These are phyloP conservation scores for Cryphonectria radicalis DNA, from an alignment of 2,329 filamentous ascomycete species.

Conservation along the genomic window DNA sequence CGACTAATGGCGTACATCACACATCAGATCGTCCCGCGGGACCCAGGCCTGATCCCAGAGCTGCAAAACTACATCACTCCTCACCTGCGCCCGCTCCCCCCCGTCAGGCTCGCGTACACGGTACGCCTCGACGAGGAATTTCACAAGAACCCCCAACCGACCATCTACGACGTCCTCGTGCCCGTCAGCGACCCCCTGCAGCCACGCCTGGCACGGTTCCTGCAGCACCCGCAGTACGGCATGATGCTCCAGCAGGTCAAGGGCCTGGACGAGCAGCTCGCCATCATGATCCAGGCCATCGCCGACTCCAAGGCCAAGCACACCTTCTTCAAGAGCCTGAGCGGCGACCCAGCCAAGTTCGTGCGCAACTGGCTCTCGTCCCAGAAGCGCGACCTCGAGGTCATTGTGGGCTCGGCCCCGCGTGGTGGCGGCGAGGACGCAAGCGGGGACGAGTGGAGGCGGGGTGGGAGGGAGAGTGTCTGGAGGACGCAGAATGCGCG, in stretches of 20 bases:
- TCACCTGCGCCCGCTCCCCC: conserved; percentile 79
- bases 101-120: conserved; percentile 85
- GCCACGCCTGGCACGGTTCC: conserved; percentile 65
- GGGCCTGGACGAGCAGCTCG: conserved; percentile 81
- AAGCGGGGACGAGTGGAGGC: conserved; percentile 70
- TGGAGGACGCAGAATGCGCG: conserved; percentile 63
- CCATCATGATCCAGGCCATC: conserved; percentile 80
- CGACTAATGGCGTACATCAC: conserved; percentile 17
- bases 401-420: conserved; percentile 81
- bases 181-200: conserved; percentile 82
- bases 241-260: conserved; percentile 76
- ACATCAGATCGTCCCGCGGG: conserved; percentile 70
- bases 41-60: conserved; percentile 83
- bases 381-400: conserved; percentile 87
- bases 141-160: conserved; percentile 74
- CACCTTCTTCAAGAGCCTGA: conserved; percentile 79
- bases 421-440: conserved; percentile 62
- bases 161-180: conserved; percentile 88
- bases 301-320: conserved; percentile 88
- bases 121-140: conserved; percentile 90
- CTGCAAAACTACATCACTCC: conserved; percentile 78
- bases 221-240: conserved; percentile 72
- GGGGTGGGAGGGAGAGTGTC: conserved; percentile 57
- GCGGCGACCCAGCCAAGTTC: conserved; percentile 82
- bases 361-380: conserved; percentile 86